These are phyloP conservation scores for Ceriops zippeliana DNA, from an alignment of 345 rosid genomes.

Conservation along the genomic window DNA sequence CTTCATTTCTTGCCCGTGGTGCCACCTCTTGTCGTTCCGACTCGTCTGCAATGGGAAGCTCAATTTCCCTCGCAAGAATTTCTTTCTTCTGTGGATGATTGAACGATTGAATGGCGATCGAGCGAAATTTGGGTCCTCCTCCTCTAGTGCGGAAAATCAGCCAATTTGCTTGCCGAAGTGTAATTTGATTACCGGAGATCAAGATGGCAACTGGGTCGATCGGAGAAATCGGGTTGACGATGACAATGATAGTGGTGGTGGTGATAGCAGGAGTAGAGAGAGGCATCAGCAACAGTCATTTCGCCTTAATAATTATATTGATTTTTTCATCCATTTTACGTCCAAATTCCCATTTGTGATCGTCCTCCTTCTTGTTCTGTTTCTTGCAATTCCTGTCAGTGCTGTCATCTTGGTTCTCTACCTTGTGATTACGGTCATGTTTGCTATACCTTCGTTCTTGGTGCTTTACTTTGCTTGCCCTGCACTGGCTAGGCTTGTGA, in stretches of 20 bases:
- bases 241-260: not conserved
- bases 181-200: conserved; percentile 17
- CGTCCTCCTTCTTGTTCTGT: conserved; percentile 62
- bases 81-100: conserved; percentile 85
- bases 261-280: not conserved
- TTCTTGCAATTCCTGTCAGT: conserved; percentile 81
- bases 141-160: conserved; percentile 19
- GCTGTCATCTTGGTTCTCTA: conserved; percentile 68
- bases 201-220: conserved; percentile 17
- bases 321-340: conserved; percentile 61
- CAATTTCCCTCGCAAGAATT: conserved; percentile 75
- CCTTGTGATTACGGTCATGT: conserved; percentile 61
- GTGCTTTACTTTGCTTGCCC: conserved; percentile 81
- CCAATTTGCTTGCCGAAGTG: conserved; percentile 20
- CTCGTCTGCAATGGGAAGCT: conserved; percentile 63
- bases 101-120: conserved; percentile 78
- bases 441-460: conserved; percentile 76
- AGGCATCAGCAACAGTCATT: conserved; percentile 31
- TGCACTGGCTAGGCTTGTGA: conserved; percentile 74
- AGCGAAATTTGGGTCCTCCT: conserved; percentile 23
- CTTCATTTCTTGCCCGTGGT: conserved; percentile 88
- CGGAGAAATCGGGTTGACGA: conserved; percentile 11
- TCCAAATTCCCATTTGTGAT: conserved; percentile 78
- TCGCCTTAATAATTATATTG: conserved; percentile 55
- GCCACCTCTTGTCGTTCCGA: conserved; percentile 69